Evolutionary conservation across 768 basidiomycete species (phyloP), one percentile per base, ranked within the genome.

Genomic region (Suillus placidus): DNA sequence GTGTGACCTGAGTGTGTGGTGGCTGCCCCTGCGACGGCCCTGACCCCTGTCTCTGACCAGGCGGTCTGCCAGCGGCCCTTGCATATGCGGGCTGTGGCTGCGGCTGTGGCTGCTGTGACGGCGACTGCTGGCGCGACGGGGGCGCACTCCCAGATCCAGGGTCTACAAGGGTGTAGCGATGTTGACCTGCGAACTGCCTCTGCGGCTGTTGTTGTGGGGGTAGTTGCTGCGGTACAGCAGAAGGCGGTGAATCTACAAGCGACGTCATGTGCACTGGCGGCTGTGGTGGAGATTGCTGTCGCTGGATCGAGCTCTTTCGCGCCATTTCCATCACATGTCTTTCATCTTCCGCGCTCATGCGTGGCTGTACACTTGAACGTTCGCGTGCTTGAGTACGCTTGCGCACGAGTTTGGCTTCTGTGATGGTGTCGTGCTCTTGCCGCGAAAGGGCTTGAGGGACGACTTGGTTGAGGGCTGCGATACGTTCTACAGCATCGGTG

Each of bases 401-500:
- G 1, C 96, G 83, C 9, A 96, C 90, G 54, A 99, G 87, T 64
- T 88, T 94, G 62, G 78, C 79, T 71, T 95, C 90, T 9, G 94
- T 91, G 67, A 93, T 85, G 0, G 78, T 79, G 66, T 95, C 88
- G 78, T 97, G 94, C 68, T 97, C 91, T 63, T 86, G 81, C 23
- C 94, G 82, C 1, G 92, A 91, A 23, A 98, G 83, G 0, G 87
- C 75, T 52, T 85, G 85, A 0, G 91, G 90, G 0, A 81, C 76
- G 0, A 89, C 83, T 45, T 85, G 82, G 0, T 84, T 82, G 13
- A 97, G 82, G 0, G 91, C 95, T 0, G 77, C 73, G 37, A 97
- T 81, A 1, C 95, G 89, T 20, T 88, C 87, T 3, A 77, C 71
- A 0, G 97, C 97, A 71, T 99, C 97, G 1, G 82, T 68, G 73